Evolutionary conservation across 345 rosid species (phyloP).

Genomic region (Orychophragmus violaceus): DNA sequence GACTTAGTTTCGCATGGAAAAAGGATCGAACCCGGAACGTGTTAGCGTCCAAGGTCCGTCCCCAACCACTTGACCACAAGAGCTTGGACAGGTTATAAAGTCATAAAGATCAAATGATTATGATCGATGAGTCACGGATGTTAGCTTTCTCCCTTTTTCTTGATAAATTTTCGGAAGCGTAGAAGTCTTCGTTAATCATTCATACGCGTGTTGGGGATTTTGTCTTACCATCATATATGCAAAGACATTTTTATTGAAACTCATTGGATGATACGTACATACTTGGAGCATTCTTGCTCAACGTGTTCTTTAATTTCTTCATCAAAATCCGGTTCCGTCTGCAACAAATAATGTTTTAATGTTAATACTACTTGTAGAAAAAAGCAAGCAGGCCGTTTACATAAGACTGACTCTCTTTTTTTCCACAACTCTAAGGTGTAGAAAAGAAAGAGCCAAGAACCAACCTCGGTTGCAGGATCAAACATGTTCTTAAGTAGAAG

Average conservation of each 20-base stretch:
- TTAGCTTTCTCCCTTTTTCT: background rate
- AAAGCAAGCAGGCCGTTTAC: background rate
- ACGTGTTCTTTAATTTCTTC: slow-evolving; percentile 77
- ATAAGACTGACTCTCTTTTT: background rate
- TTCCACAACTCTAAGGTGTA: background rate
- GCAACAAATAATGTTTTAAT: slow-evolving; percentile 23
- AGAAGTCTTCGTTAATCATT: background rate
- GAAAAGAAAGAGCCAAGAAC: background rate
- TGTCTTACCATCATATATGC: background rate
- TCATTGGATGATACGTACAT: slow-evolving; percentile 44
- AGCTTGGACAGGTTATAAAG: background rate
- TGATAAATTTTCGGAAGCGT: background rate
- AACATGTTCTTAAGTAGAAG: slow-evolving; percentile 87
- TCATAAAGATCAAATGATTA: background rate
- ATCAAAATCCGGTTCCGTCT: slow-evolving; percentile 84
- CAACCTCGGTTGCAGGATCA: slow-evolving; percentile 86
- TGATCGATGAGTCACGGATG: slow-evolving; percentile 5
- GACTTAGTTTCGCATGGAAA: too few relatives aligned
- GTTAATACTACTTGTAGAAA: background rate
- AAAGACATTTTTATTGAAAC: background rate
- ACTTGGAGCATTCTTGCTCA: slow-evolving; percentile 73
- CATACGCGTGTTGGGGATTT: background rate
- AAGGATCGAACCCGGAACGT: too few relatives aligned
- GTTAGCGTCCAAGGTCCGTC: too few relatives aligned
- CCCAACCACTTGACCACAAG: too few relatives aligned